Percentiles rank a stretch among this genome's conserved stretches.
phyloP scores from a whole-genome alignment of 2,329 filamentous ascomycete species.

The Fusarium heterosporum region DNA sequence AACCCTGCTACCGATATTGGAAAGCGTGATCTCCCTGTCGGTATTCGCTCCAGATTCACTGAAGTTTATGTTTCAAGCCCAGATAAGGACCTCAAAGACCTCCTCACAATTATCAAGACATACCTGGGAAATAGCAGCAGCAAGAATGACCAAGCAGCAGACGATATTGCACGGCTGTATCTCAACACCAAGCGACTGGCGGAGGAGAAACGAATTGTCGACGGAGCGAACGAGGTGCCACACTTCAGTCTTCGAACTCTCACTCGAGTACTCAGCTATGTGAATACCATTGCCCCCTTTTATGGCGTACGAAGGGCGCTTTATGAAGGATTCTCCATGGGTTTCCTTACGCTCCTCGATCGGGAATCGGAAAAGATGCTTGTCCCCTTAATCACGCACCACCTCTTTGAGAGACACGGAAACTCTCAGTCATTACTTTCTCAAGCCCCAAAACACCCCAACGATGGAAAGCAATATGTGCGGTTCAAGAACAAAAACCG shows the following conservation, averaged over 20 bases:
- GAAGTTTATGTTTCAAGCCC: constrained; percentile 95
- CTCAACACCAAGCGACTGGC: constrained; percentile 86
- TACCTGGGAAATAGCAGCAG: constrained; percentile 81
- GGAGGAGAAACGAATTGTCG: constrained; percentile 85
- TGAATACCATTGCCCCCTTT: constrained; percentile 82
- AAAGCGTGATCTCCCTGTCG: constrained; percentile 91
- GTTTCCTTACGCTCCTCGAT: constrained; percentile 90
- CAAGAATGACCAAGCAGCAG: constrained; percentile 77
- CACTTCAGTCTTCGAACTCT: constrained; percentile 97
- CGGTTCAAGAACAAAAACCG: constrained; percentile 75
- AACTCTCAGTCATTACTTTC: constrained; percentile 79
- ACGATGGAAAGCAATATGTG: constrained; percentile 81
- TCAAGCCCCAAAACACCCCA: constrained; percentile 80
- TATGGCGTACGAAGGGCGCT: constrained; percentile 89
- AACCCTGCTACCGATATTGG: constrained; percentile 98
- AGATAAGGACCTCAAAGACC: constrained; percentile 85
- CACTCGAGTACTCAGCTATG: constrained; percentile 89
- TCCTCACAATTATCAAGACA: constrained; percentile 87
- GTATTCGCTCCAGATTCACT: constrained; percentile 91
- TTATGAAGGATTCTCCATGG: constrained; percentile 98
- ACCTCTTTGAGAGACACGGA: constrained; percentile 76
- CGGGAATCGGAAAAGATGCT: constrained; percentile 83
- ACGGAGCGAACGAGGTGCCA: constrained; percentile 94
- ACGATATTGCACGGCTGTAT: constrained; percentile 88
- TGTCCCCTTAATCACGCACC: constrained; percentile 81